Conservation (phyloP, 2,329 filamentous ascomycete species). For the Lecanosticta acicola region DNA sequence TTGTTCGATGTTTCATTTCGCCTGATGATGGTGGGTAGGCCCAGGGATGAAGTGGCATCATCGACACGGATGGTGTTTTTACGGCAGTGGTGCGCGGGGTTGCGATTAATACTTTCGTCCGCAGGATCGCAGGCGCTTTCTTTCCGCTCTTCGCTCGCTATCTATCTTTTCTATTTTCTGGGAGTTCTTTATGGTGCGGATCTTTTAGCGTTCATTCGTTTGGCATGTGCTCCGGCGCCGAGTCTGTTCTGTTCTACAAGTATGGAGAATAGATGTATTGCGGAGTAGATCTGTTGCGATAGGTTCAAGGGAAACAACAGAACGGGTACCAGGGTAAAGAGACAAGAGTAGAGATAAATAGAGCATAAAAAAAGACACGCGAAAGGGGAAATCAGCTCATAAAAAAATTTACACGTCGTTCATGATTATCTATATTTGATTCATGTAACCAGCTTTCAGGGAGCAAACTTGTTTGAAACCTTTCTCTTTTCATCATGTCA, state of each 20-base stretch:
- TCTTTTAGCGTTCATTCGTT: conserved; percentile 30
- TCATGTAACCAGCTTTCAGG: too few species aligned
- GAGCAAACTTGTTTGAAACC: too few species aligned
- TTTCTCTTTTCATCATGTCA: too few species aligned
- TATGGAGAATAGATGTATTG: not conserved
- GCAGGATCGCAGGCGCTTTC: conserved; percentile 32
- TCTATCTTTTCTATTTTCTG: conserved; percentile 31
- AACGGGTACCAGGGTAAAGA: too few species aligned
- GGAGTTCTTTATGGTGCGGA: conserved; percentile 31
- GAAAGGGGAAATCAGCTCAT: too few species aligned
- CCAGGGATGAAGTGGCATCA: conserved; percentile 36
- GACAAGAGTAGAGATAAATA: too few species aligned
- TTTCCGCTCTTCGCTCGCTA: conserved; percentile 32
- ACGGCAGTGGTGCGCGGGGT: conserved; percentile 36
- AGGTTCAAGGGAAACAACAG: not conserved
- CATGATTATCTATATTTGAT: too few species aligned
- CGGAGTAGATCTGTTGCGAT: not conserved
- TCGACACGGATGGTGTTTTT: conserved; percentile 35
- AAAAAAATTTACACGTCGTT: too few species aligned
- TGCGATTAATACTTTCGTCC: conserved; percentile 34
- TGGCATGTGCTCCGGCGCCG: conserved; percentile 25
- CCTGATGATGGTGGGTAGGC: too few species aligned
- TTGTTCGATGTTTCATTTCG: too few species aligned
- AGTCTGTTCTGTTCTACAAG: conserved; percentile 25
- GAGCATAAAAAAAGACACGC: too few species aligned